A percentile compares a stretch with the other conserved stretches of the same genome.
phyloP scores from a whole-genome alignment of 768 basidiomycete genomes.

The Leccinum olivaceopallidum region DNA sequence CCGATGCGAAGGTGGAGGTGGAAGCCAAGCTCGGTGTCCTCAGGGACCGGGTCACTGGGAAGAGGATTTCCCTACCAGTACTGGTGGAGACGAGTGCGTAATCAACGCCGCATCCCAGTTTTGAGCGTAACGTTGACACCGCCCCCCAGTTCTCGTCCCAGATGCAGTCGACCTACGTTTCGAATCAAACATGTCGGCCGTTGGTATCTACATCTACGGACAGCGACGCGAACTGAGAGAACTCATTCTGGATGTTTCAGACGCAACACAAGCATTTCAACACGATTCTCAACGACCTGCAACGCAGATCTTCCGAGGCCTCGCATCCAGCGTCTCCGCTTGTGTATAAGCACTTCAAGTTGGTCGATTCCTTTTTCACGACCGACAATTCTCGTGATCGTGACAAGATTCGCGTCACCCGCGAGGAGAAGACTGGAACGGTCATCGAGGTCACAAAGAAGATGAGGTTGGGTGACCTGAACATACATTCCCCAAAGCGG shows the following conservation, averaged over 20 bases:
- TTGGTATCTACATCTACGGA: conserved; percentile 41
- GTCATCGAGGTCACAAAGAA: conserved; percentile 77
- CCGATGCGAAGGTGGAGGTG: conserved; percentile 63
- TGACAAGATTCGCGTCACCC: conserved; percentile 80
- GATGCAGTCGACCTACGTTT: conserved; percentile 69
- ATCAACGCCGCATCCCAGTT: neutral
- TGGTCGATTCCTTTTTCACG: conserved; percentile 79
- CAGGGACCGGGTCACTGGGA: conserved; percentile 53
- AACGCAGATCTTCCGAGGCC: conserved; percentile 53
- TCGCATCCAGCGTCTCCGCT: conserved; percentile 58
- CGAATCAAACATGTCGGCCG: conserved; percentile 90
- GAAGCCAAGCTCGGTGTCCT: conserved; percentile 89
- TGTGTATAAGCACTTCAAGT: conserved; percentile 72
- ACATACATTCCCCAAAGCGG: conserved; percentile 82
- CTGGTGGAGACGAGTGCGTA: conserved; percentile 82
- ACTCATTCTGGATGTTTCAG: conserved; percentile 40
- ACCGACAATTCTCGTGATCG: conserved; percentile 38
- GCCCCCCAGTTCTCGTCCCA: conserved; percentile 61
- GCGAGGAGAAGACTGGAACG: conserved; percentile 67
- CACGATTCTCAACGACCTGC: conserved; percentile 79
- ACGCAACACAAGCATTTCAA: conserved; percentile 89
- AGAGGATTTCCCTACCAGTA: conserved; percentile 68
- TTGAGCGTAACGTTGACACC: conserved; percentile 6
- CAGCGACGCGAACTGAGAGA: conserved; percentile 5
- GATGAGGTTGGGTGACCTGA: conserved; percentile 81